phyloP scores from a whole-genome alignment of 352 stramenopile genomes.

The Phytophthora lateralis region DNA sequence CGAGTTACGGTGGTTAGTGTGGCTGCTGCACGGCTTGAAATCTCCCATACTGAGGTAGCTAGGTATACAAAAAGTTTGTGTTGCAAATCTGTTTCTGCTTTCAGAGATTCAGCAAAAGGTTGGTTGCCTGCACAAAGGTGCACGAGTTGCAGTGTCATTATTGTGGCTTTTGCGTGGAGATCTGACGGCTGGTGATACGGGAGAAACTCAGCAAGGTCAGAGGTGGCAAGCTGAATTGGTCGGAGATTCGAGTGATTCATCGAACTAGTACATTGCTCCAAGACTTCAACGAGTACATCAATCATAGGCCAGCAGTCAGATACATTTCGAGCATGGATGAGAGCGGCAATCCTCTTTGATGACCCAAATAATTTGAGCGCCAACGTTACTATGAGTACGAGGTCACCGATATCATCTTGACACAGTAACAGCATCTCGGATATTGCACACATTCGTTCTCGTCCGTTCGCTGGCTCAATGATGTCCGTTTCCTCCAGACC shows the following conservation, averaged over 20 bases:
- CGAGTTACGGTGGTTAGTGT: constrained; percentile 12
- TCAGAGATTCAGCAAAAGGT: constrained; percentile 7
- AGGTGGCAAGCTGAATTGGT: constrained; percentile 13
- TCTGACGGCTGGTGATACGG: constrained; percentile 7
- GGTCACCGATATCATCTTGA: constrained; percentile 5
- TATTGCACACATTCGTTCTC: constrained; percentile 9
- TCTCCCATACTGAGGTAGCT: constrained; percentile 12
- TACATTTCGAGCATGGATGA: constrained; percentile 17
- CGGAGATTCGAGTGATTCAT: constrained; percentile 9
- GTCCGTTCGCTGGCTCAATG: not conserved
- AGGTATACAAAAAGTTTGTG: constrained; percentile 9
- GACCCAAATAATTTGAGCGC: constrained; percentile 12
- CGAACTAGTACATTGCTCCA: constrained; percentile 10
- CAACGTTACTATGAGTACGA: constrained; percentile 7
- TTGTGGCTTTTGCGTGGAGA: constrained; percentile 9
- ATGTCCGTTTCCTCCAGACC: not conserved
- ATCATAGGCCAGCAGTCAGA: constrained; percentile 20
- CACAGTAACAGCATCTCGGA: constrained; percentile 30
- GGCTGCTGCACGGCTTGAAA: constrained; percentile 12
- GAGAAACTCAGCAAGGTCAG: constrained; percentile 15
- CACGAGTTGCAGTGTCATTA: constrained; percentile 13
- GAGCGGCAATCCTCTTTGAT: constrained; percentile 1
- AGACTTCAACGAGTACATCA: constrained; percentile 17
- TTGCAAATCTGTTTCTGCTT: constrained; percentile 19
- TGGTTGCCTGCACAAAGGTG: constrained; percentile 8